A percentile compares a stretch with the other conserved stretches of the same genome.
phyloP scores from a whole-genome alignment of 2,329 filamentous ascomycete species.

The Bipolaris bicolor region DNA sequence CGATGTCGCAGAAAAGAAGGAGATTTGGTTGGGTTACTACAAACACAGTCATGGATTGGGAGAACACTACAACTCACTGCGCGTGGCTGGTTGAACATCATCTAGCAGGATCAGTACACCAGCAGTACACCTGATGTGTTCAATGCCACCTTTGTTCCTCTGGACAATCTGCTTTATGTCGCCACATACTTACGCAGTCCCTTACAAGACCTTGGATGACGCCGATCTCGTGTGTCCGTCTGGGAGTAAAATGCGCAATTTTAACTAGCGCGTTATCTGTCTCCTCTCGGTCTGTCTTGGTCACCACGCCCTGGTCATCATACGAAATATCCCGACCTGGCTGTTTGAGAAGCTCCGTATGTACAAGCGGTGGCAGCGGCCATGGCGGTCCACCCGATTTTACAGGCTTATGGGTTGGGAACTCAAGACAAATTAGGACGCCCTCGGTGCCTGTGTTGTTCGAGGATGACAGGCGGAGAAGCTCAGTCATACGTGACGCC shows the following conservation, averaged over 20 bases:
- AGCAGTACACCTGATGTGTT: not conserved
- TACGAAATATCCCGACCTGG: constrained; percentile 73
- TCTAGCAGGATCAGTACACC: not conserved
- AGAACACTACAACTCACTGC: constrained; percentile 94
- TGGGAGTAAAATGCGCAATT: constrained; percentile 63
- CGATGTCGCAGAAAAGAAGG: constrained; percentile 54
- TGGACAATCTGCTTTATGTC: constrained; percentile 34
- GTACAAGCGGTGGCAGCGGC: constrained; percentile 71
- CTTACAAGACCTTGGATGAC: constrained; percentile 56
- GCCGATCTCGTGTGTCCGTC: constrained; percentile 60
- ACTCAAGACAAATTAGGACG: constrained; percentile 72
- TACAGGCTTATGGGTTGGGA: constrained; percentile 73
- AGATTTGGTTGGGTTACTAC: constrained; percentile 94
- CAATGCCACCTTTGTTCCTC: constrained; percentile 8
- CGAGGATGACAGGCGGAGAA: constrained; percentile 53
- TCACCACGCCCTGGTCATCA: constrained; percentile 59
- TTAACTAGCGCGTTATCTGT: constrained; percentile 50
- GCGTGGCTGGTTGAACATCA: constrained; percentile 42
- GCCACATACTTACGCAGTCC: constrained; percentile 59
- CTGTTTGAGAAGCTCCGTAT: constrained; percentile 71
- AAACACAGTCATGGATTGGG: constrained; percentile 91
- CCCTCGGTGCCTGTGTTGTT: constrained; percentile 42
- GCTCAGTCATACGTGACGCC: constrained; percentile 61
- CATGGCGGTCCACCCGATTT: constrained; percentile 73
- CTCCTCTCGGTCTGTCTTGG: constrained; percentile 53